Percentiles rank a stretch among this genome's conserved stretches.
Evolutionary conservation across 2,329 filamentous ascomycete genomes (phyloP).

Genomic region (Aspergillus hortae): DNA sequence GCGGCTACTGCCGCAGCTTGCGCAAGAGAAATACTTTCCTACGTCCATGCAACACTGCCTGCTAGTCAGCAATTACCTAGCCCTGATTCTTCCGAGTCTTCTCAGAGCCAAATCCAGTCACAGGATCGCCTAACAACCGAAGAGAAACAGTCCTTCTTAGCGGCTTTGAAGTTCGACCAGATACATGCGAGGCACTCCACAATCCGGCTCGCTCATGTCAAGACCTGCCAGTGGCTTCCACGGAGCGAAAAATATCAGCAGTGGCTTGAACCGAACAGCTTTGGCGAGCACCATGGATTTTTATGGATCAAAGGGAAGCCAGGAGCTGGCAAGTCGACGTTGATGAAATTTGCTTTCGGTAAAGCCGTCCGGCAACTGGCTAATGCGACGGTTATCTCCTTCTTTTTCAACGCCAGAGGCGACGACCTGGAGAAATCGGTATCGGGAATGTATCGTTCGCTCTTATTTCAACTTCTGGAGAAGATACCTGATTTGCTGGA

Average conservation of each 20-base stretch:
- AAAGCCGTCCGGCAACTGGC: slow-evolving; percentile 1
- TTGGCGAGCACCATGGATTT: slow-evolving; percentile 16
- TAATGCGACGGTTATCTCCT: neutral
- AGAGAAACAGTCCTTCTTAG: slow-evolving; percentile 16
- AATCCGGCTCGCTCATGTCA: slow-evolving; percentile 34
- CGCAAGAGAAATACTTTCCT: no score
- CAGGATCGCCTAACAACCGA: neutral
- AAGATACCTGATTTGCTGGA: neutral
- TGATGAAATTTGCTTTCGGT: slow-evolving; percentile 10
- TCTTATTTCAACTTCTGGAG: neutral
- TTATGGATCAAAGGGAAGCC: slow-evolving; percentile 35
- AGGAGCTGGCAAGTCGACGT: slow-evolving; percentile 28
- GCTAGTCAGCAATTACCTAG: slow-evolving; percentile 14
- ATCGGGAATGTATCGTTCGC: neutral
- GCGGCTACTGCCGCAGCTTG: slow-evolving; percentile 18
- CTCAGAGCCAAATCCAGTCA: neutral
- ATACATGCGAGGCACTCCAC: slow-evolving; percentile 34
- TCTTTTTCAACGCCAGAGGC: neutral
- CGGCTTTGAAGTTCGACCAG: slow-evolving; percentile 33
- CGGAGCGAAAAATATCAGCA: slow-evolving; percentile 24
- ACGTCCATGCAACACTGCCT: slow-evolving; percentile 2
- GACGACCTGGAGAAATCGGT: neutral
- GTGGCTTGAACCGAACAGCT: slow-evolving; percentile 32
- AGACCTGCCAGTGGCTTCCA: slow-evolving; percentile 42
- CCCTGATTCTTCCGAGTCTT: neutral